Conservation (phyloP, 2,329 filamentous ascomycete species). For the Cladosporium sp. region DNA sequence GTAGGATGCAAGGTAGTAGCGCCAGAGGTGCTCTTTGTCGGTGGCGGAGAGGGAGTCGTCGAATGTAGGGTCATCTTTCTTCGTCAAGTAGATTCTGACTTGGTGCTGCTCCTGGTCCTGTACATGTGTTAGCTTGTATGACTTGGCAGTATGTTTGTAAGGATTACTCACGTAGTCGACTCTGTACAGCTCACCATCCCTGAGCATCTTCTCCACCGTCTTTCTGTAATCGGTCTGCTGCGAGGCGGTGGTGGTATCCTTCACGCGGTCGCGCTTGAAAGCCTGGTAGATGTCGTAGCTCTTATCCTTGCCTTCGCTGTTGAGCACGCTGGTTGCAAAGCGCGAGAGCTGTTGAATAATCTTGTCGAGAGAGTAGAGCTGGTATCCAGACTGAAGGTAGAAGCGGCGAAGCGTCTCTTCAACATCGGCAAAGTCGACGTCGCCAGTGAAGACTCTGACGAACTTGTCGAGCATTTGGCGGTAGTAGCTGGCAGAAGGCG, state of each 20-base stretch:
- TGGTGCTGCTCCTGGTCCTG: constrained; percentile 64
- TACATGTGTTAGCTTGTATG: constrained; percentile 24
- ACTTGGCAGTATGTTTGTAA: background rate
- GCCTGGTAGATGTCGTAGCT: constrained; percentile 84
- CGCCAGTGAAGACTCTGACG: constrained; percentile 77
- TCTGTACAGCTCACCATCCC: constrained; percentile 87
- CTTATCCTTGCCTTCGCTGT: constrained; percentile 84
- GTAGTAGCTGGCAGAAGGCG: constrained; percentile 69
- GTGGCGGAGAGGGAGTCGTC: constrained; percentile 61
- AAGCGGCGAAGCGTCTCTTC: constrained; percentile 89
- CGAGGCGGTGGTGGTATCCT: constrained; percentile 82
- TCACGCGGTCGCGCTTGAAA: constrained; percentile 75
- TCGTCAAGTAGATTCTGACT: constrained; percentile 75
- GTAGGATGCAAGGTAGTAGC: constrained; percentile 92
- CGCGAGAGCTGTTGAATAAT: constrained; percentile 76
- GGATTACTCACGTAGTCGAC: constrained; percentile 74
- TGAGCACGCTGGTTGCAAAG: constrained; percentile 77
- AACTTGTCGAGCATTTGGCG: constrained; percentile 78
- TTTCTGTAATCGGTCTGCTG: constrained; percentile 86
- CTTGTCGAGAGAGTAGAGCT: constrained; percentile 87
- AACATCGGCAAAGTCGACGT: constrained; percentile 75
- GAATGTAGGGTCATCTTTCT: constrained; percentile 74
- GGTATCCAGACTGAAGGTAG: constrained; percentile 87
- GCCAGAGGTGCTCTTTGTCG: constrained; percentile 62
- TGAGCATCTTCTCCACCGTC: constrained; percentile 85